Evolutionary conservation across 176 grass and related monocot genomes (phyloP).

Genomic region (Elymus sibiricus): DNA sequence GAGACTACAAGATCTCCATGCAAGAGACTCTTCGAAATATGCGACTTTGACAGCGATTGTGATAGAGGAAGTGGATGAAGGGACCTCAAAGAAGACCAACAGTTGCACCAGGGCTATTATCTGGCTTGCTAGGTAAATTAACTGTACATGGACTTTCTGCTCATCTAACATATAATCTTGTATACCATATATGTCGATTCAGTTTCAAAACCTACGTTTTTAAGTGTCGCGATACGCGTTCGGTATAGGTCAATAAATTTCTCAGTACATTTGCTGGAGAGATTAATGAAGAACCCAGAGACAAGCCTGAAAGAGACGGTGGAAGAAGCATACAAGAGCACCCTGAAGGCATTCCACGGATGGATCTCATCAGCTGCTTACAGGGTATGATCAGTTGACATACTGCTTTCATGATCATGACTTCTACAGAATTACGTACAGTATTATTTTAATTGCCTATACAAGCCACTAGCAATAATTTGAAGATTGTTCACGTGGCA

Average conservation of each 20-base stretch:
- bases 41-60: slow-evolving; percentile 53
- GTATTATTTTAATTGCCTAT: neutral
- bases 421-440: neutral
- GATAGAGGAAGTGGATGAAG: slow-evolving; percentile 48
- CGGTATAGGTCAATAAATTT: slow-evolving; percentile 65
- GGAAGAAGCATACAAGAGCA: slow-evolving; percentile 59
- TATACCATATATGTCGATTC: neutral
- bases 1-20: slow-evolving; percentile 67
- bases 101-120: slow-evolving; percentile 80
- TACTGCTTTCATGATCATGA: neutral
- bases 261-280: slow-evolving; percentile 55
- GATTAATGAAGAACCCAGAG: slow-evolving; percentile 36
- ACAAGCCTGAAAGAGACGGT: slow-evolving; percentile 51
- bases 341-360: slow-evolving; percentile 78
- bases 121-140: slow-evolving; percentile 68
- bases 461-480: neutral
- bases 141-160: neutral
- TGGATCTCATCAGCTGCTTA: slow-evolving; percentile 91
- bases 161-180: neutral
- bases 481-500: neutral
- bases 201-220: neutral
- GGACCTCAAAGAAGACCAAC: slow-evolving; percentile 53
- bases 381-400: slow-evolving; percentile 48
- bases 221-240: neutral
- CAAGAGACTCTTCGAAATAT: slow-evolving; percentile 47